These are phyloP conservation scores for Chlamydomonas eustigma DNA, from an alignment of 139 green algal genomes.

Conservation along the genomic window DNA sequence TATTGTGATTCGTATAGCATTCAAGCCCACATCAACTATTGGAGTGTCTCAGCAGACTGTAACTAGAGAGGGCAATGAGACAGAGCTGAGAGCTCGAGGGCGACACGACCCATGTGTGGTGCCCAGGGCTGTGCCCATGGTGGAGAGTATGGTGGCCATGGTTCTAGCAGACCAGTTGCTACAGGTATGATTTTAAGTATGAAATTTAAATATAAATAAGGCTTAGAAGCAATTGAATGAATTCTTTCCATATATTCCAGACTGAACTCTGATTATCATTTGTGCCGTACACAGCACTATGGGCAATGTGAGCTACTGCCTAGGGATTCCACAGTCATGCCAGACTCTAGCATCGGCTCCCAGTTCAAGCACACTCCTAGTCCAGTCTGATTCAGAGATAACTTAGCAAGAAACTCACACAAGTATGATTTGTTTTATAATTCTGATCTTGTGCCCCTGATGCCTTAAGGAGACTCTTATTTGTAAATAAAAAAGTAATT, in stretches of 20 bases:
- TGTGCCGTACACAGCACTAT: conserved; percentile 57
- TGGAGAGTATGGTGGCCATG: conserved; percentile 97
- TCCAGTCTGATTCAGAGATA: too few relatives aligned
- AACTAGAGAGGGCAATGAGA: conserved; percentile 47
- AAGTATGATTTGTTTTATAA: too few relatives aligned
- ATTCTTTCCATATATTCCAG: neutral
- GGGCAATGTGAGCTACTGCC: conserved; percentile 89
- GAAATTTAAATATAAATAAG: neutral
- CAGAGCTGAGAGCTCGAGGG: conserved; percentile 83
- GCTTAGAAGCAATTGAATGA: neutral
- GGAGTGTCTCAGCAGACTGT: conserved; percentile 82
- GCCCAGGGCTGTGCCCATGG: conserved; percentile 94
- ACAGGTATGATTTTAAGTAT: conserved; percentile 26
- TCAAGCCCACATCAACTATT: conserved; percentile 99
- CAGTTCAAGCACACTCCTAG: conserved; percentile 8
- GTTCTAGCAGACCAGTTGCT: conserved; percentile 95
- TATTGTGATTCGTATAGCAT: conserved; percentile 93
- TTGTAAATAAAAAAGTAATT: too few relatives aligned
- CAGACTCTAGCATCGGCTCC: neutral
- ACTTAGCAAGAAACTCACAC: too few relatives aligned
- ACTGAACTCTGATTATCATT: neutral
- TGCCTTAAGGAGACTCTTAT: too few relatives aligned
- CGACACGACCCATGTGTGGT: conserved; percentile 97
- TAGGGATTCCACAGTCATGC: neutral
- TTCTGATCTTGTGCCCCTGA: too few relatives aligned